Base-by-base conservation (phyloP, 2,329 filamentous ascomycete genomes). In the Colletotrichum eremochloae region DNA sequence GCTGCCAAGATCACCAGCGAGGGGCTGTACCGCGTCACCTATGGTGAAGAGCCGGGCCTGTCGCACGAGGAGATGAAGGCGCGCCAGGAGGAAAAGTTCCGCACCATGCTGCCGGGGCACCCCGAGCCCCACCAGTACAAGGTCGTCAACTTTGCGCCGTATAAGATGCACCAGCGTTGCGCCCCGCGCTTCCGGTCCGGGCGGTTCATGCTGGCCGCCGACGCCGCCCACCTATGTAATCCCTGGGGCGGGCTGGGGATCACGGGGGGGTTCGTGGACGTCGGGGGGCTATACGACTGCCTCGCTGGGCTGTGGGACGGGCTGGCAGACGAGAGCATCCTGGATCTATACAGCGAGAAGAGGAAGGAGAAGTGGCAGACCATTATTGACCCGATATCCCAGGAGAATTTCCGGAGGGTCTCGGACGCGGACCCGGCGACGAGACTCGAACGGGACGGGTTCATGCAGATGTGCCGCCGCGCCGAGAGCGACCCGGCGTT, bases 221-320 rank as follows among this genome's bases (percentile, higher is more conserved):
- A 92, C 79, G 89, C 90, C 2, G 90, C 89, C 3, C 90, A 91
- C 64, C 74, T 86, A 20, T 87, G 85, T 76, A 87, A 86, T 76
- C 84, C 85, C 0, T 86, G 86, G 79, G 90, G 90, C 57, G 90
- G 90, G 0, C 81, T 91, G 20, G 90, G 90, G 1, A 86, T 92
- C 62, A 91, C 89, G 0, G 89, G 89, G 7, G 90, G 90, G 0
- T 88, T 92, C 67, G 88, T 89, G n/a, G 90, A 92, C 74, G 85
- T 90, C 3, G 89, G 88, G 14, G 88, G 88, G 0, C 83, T 92
- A 7, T 89, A 85, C 70, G 89, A 92, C 75, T 90, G 89, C 75
- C 83, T 92, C 2, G 78, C 79, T 2, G 84, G 84, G 0, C 82
- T 86, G 57, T 85, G 80, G 79, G 81, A 84, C 38, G 83, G 84